Conservation (phyloP, 352 stramenopile genomes). For the Thraustotheca clavata region DNA sequence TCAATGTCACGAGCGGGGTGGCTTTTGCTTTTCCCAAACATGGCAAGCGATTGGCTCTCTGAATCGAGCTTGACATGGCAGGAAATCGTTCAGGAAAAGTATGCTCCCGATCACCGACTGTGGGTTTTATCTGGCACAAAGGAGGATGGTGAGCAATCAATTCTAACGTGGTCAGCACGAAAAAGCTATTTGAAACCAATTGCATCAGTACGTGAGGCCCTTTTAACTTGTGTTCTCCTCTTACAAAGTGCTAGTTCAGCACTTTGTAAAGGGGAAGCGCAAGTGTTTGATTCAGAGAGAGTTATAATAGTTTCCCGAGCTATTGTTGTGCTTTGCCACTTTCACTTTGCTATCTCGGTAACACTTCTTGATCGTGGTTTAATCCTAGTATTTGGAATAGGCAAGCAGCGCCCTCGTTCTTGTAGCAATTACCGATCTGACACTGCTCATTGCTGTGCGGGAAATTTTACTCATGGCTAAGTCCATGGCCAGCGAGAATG, state of each 20-base stretch:
- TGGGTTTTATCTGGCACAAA: neutral
- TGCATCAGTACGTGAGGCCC: neutral
- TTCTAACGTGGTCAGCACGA: neutral
- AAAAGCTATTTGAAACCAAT: neutral
- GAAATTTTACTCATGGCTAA: neutral
- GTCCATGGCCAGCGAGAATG: neutral
- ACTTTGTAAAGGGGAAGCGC: neutral
- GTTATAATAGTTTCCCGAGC: neutral
- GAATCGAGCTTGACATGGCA: neutral
- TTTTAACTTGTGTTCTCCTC: neutral
- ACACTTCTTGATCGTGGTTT: neutral
- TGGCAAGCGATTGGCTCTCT: neutral
- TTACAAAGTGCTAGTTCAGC: neutral
- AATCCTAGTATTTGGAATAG: neutral
- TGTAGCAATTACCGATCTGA: neutral
- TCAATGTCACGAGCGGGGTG: no score
- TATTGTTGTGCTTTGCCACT: neutral
- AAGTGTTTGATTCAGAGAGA: neutral
- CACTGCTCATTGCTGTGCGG: neutral
- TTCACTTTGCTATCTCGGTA: neutral
- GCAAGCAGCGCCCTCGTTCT: neutral
- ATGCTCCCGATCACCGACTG: constrained; percentile 2
- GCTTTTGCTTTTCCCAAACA: neutral
- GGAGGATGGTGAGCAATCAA: neutral
- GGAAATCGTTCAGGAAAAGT: neutral